phyloP scores from a whole-genome alignment of 2,329 filamentous ascomycete species.

The Cladosporium sp. region DNA sequence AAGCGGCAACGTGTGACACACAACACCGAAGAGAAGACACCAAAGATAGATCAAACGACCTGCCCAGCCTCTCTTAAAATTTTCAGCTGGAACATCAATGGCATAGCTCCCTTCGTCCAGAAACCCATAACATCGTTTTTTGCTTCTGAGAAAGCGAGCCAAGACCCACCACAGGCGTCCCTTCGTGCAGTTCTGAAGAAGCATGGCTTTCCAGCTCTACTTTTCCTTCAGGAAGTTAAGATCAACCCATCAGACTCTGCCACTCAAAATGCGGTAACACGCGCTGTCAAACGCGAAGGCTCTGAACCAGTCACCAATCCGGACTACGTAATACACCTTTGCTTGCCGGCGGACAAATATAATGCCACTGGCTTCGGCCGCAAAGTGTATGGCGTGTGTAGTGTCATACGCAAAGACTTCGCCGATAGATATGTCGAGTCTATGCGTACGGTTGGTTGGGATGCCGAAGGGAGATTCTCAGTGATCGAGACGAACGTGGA shows the following conservation, averaged over 20 bases:
- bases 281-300: conserved; percentile 28
- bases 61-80: conserved; percentile 28
- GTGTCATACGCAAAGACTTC: conserved; percentile 46
- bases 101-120: conserved; percentile 42
- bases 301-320: conserved; percentile 26
- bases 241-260: conserved; percentile 38
- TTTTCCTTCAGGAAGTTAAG: conserved; percentile 50
- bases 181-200: conserved; percentile 42
- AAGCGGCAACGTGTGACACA: conserved; percentile 21
- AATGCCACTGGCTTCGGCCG: conserved; percentile 50
- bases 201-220: conserved; percentile 42
- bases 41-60: neutral
- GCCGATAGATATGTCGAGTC: conserved; percentile 22
- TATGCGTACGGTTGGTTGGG: conserved; percentile 46
- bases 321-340: conserved; percentile 42
- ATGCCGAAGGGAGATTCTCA: conserved; percentile 49
- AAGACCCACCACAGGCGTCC: conserved; percentile 21
- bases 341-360: conserved; percentile 45
- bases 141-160: conserved; percentile 14
- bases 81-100: conserved; percentile 49
- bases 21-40: neutral
- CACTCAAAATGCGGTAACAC: conserved; percentile 37
- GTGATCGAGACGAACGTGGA: conserved; percentile 38
- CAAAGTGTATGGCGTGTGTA: conserved; percentile 51
- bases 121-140: conserved; percentile 40